Conservation (phyloP, 768 basidiomycete genomes). For the Omphalotus guepiniiformis region DNA sequence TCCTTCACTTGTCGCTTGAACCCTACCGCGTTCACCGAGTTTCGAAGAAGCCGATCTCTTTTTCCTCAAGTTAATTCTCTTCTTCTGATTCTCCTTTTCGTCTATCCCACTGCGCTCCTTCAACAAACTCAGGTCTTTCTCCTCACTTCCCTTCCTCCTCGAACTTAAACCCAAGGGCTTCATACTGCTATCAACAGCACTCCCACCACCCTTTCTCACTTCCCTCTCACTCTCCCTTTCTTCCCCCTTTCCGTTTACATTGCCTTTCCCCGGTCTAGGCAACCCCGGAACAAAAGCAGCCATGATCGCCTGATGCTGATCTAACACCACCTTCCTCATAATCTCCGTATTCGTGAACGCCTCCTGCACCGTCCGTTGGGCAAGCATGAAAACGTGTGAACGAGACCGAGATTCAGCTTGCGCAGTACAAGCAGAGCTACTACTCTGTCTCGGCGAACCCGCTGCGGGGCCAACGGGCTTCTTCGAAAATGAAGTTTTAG, state of each 20-base stretch:
- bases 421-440: not conserved
- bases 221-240: not conserved
- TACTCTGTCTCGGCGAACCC: not conserved
- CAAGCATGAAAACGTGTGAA: conserved; percentile 3
- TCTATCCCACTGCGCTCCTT: not conserved
- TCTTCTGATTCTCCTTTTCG: too few relatives aligned
- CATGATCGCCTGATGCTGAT: not conserved
- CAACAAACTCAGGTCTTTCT: not conserved
- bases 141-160: not conserved
- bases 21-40: too few relatives aligned
- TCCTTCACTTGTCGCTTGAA: not conserved
- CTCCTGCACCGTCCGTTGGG: conserved; percentile 3
- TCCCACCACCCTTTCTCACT: not conserved
- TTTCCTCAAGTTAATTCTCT: not conserved
- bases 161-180: too few relatives aligned
- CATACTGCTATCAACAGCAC: too few relatives aligned
- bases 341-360: conserved; percentile 2
- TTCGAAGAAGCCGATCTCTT: too few relatives aligned
- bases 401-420: too few relatives aligned
- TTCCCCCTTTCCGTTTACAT: too few relatives aligned
- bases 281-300: not conserved
- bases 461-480: too few relatives aligned
- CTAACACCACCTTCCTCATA: conserved; percentile 2
- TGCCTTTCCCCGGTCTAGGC: not conserved
- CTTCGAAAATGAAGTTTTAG: not conserved